Evolutionary conservation across 139 green algal species (phyloP).

Genomic region (Chlorella vulgaris): DNA sequence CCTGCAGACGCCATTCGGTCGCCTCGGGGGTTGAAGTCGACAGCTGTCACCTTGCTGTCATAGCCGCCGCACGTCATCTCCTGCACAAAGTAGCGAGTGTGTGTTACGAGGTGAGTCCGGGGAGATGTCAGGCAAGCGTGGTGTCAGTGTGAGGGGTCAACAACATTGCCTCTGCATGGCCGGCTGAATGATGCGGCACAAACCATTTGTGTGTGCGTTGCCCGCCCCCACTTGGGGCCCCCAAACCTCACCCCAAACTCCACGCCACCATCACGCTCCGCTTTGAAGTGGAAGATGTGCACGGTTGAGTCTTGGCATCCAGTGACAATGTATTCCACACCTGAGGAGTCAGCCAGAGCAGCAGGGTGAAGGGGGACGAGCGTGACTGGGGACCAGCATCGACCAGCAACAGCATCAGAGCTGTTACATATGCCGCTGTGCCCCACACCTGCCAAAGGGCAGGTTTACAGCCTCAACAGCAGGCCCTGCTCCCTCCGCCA

Average conservation of each 20-base stretch:
- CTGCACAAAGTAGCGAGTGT: not conserved
- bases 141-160: not conserved
- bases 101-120: not conserved
- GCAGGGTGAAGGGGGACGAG: not conserved
- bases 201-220: not conserved
- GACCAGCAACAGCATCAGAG: not conserved
- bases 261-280: not conserved
- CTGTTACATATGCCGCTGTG: too few relatives aligned
- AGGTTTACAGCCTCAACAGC: too few relatives aligned
- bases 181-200: too few relatives aligned
- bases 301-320: constrained; percentile 39
- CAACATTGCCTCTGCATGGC: too few relatives aligned
- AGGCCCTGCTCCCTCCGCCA: too few relatives aligned
- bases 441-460: too few relatives aligned
- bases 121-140: not conserved
- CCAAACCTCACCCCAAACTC: constrained; percentile 16
- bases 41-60: constrained; percentile 24
- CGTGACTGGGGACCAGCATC: not conserved
- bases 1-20: constrained; percentile 25
- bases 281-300: constrained; percentile 41
- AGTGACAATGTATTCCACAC: constrained; percentile 27
- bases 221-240: not conserved
- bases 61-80: constrained; percentile 36
- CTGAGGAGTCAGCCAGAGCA: not conserved
- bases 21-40: constrained; percentile 19